Conservation (phyloP, 2,329 filamentous ascomycete genomes). For the Diplodia sapinea region DNA sequence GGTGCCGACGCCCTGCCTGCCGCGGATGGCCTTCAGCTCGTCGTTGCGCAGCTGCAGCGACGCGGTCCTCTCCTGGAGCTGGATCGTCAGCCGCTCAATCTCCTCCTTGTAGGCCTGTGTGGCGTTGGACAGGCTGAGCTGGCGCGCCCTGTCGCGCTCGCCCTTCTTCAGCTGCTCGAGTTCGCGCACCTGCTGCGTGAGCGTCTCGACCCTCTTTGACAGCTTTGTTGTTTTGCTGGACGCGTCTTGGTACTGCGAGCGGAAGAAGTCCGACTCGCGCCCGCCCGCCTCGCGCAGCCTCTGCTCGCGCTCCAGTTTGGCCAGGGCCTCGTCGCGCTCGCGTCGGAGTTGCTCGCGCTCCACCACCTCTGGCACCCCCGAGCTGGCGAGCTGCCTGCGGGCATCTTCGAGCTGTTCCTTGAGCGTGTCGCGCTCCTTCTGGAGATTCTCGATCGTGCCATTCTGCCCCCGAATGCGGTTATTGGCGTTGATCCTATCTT, state of each 20-base stretch:
- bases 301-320: constrained; percentile 41
- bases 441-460: constrained; percentile 40
- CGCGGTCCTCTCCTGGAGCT: constrained; percentile 33
- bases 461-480: constrained; percentile 39
- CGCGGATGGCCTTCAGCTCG: constrained; percentile 43
- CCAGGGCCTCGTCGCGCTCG: constrained; percentile 39
- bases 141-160: constrained; percentile 17
- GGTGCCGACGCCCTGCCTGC: constrained; percentile 42
- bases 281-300: constrained; percentile 45
- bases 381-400: constrained; percentile 13
- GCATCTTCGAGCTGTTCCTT: constrained; percentile 16
- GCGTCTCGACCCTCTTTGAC: not conserved
- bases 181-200: constrained; percentile 32
- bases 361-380: constrained; percentile 7
- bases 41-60: constrained; percentile 40
- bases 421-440: constrained; percentile 24
- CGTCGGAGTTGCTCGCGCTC: constrained; percentile 29
- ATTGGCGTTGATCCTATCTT: not conserved
- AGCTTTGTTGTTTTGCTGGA: constrained; percentile 1
- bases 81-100: constrained; percentile 39
- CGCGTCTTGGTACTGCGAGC: constrained; percentile 59
- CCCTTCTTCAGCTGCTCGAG: constrained; percentile 3
- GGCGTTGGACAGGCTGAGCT: constrained; percentile 2
- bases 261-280: constrained; percentile 62
- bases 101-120: constrained; percentile 32